Conservation (phyloP, 2,329 filamentous ascomycete genomes). For the Colletotrichum paranaense region DNA sequence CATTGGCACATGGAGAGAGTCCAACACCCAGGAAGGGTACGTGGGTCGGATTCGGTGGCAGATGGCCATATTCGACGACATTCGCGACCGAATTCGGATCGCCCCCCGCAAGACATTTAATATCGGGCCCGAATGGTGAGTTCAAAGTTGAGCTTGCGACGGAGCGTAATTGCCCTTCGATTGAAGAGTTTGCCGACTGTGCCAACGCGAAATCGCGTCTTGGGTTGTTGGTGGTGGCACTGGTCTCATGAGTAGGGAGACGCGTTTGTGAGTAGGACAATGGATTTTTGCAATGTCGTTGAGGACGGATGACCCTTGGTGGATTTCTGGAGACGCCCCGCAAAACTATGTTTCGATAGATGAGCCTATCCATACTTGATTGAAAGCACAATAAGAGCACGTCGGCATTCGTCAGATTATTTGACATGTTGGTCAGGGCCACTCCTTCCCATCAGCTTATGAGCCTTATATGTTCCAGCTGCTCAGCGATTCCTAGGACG, state of each 20-base stretch:
- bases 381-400: not conserved
- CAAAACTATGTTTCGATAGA: not conserved
- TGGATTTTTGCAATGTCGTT: not conserved
- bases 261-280: not conserved
- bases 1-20: too few species aligned
- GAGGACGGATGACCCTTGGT: conserved; percentile 12
- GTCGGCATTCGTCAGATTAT: not conserved
- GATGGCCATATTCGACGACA: not conserved
- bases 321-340: conserved; percentile 4
- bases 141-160: not conserved
- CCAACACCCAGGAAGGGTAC: not conserved
- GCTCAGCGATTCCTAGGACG: not conserved
- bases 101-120: not conserved
- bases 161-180: not conserved
- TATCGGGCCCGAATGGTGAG: too few species aligned
- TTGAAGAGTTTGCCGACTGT: not conserved
- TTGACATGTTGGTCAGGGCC: not conserved
- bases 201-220: not conserved
- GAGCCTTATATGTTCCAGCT: too few species aligned
- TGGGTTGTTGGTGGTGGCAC: not conserved
- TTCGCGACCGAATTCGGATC: not conserved
- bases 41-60: not conserved
- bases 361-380: not conserved
- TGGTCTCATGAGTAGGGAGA: not conserved
- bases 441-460: too few species aligned